Evolutionary conservation across 2,329 filamentous ascomycete genomes (phyloP), one percentile per base, ranked within the genome.

Genomic region (Fusarium poae): DNA sequence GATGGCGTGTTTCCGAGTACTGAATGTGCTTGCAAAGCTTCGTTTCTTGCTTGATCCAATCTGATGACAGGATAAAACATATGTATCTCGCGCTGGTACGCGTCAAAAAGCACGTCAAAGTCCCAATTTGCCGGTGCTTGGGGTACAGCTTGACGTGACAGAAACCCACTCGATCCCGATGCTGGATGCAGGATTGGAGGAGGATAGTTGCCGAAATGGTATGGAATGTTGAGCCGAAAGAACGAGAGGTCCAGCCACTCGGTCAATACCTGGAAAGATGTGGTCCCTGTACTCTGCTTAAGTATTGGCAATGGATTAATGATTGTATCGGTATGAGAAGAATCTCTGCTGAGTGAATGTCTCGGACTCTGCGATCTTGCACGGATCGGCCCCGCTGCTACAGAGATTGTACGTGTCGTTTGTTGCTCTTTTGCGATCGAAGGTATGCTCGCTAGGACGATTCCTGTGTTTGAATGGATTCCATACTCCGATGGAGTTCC

Each of bases 181-280:
- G 27, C 23, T 2, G 4, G 15, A 1, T 23, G 30, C 0, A 55
- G 25, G 1, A 15, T 18, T 2, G 56, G 21, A 0, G 42, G 34
- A 0, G 57, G 29, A 9, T 30, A 62, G 0, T 48, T 39, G 3
- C 59, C 59, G n/a, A 62, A 62, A 15, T 62, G 59, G 27, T 62
- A 62, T 0, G 59, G 59, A 9, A 62, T 35, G 5, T 61, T 56
- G 0, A 62, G 25, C 6, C 59, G 57, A 10, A 56, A 62, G 3
- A 48, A 62, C 6, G 59, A 61, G 2, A 62, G 27, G 3, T 62
- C 59, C 0, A 62, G 35, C 59, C 59, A 62, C 5, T 62, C 59
- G 0, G 59, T 62, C 21, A 62, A 32, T 2, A 62, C 21, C 1
- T 62, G 59, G 1, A 62, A 62, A 2, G 59, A 62, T 0, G 57